Evolutionary conservation across 2,329 filamentous ascomycete species (phyloP).

Genomic region (Pestalotiopsis sp.): DNA sequence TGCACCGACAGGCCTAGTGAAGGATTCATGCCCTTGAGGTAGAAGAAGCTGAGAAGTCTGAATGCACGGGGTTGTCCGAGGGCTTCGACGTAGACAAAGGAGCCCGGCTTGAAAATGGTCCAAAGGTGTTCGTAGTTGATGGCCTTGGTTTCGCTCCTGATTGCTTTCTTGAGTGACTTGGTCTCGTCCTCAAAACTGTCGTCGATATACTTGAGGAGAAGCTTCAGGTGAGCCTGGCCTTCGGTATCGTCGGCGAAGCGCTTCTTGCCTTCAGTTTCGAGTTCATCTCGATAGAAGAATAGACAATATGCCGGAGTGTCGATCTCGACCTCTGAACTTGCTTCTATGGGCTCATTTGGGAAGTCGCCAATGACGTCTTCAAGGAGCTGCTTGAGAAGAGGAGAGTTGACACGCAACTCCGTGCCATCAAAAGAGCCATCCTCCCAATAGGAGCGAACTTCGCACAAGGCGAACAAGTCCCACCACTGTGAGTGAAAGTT

Average conservation of each 20-base stretch:
- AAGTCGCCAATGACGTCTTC: conserved; percentile 30
- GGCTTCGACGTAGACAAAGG: conserved; percentile 17
- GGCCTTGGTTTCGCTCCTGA: conserved; percentile 25
- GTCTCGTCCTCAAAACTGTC: conserved; percentile 34
- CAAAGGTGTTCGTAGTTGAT: conserved; percentile 31
- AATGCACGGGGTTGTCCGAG: conserved; percentile 31
- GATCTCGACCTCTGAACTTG: conserved; percentile 25
- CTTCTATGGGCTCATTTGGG: conserved; percentile 21
- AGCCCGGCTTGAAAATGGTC: conserved; percentile 26
- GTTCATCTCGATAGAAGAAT: conserved; percentile 27
- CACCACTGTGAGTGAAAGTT: conserved; percentile 25
- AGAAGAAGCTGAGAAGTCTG: conserved; percentile 29
- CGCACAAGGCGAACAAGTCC: conserved; percentile 31
- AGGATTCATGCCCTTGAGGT: conserved; percentile 22
- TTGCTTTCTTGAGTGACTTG: conserved; percentile 26
- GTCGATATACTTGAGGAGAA: conserved; percentile 33
- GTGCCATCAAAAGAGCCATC: conserved; percentile 22
- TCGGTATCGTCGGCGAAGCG: conserved; percentile 30
- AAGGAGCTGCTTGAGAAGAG: conserved; percentile 29
- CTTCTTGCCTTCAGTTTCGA: conserved; percentile 26
- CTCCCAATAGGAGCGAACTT: conserved; percentile 25
- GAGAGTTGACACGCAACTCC: conserved; percentile 30
- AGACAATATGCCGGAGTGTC: conserved; percentile 28
- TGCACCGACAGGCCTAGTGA: conserved; percentile 25
- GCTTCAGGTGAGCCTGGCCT: conserved; percentile 25